phyloP scores from a whole-genome alignment of 176 grass and related monocot genomes.

The Carex pumila region DNA sequence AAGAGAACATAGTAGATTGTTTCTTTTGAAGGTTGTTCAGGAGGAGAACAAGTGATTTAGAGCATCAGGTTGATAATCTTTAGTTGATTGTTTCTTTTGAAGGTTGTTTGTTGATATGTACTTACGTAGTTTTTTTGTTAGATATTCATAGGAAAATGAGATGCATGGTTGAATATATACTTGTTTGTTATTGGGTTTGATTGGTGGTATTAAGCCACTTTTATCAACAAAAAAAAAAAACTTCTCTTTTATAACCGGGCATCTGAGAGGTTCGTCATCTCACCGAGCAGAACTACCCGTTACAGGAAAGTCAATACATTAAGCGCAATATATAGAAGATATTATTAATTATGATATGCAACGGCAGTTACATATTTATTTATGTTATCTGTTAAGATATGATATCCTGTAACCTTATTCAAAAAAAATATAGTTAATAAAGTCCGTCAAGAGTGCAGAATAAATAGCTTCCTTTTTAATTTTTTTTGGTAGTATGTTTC shows the following conservation, averaged over 20 bases:
- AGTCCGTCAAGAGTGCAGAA: neutral
- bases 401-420: neutral
- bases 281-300: neutral
- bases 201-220: no score
- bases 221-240: no score
- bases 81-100: no score
- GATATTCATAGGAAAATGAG: no score
- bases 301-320: neutral
- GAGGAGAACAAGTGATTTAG: no score
- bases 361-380: neutral
- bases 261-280: neutral
- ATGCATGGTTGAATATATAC: no score
- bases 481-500: neutral
- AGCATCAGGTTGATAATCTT: no score
- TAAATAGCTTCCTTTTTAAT: neutral
- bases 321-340: neutral
- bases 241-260: neutral
- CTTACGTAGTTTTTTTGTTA: no score
- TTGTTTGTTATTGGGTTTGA: no score
- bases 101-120: no score
- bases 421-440: neutral
- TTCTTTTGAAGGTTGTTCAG: no score
- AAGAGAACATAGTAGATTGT: no score
- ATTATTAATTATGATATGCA: neutral
- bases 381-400: neutral